phyloP scores from a whole-genome alignment of 345 rosid species.

The Melastoma malabathricum region DNA sequence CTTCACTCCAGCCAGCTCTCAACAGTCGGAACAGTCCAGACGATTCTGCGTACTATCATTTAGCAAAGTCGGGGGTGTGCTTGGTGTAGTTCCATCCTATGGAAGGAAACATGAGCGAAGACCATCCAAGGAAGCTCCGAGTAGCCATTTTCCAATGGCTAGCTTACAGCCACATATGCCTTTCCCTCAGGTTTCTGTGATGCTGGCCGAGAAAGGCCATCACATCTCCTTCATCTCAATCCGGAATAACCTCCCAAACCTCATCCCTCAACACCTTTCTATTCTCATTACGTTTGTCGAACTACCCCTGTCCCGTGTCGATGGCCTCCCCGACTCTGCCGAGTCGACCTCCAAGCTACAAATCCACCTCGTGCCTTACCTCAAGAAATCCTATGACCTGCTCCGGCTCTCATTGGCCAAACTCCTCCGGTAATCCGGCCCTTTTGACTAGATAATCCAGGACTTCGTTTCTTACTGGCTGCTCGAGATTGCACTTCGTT shows the following conservation, averaged over 20 bases:
- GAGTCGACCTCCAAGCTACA: slow-evolving; percentile 29
- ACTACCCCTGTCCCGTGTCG: slow-evolving; percentile 15
- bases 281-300: slow-evolving; percentile 10
- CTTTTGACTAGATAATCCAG: slow-evolving; percentile 25
- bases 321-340: slow-evolving; percentile 16
- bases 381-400: slow-evolving; percentile 28
- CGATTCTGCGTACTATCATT: too few species aligned
- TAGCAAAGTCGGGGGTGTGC: not conserved
- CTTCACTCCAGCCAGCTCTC: too few species aligned
- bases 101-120: not conserved
- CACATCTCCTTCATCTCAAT: slow-evolving; percentile 6
- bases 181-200: not conserved
- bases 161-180: slow-evolving; percentile 9
- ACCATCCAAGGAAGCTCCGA: not conserved
- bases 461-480: slow-evolving; percentile 34
- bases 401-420: slow-evolving; percentile 12
- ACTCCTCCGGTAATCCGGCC: slow-evolving; percentile 15
- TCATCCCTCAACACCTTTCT: slow-evolving; percentile 5
- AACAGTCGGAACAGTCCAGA: too few species aligned
- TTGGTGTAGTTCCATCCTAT: not conserved
- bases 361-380: slow-evolving; percentile 10
- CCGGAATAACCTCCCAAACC: slow-evolving; percentile 3
- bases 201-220: slow-evolving; percentile 4
- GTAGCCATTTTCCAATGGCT: slow-evolving; percentile 3
- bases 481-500: slow-evolving; percentile 16